Conservation (phyloP, 2,329 filamentous ascomycete species). For the Massarina eburnea region DNA sequence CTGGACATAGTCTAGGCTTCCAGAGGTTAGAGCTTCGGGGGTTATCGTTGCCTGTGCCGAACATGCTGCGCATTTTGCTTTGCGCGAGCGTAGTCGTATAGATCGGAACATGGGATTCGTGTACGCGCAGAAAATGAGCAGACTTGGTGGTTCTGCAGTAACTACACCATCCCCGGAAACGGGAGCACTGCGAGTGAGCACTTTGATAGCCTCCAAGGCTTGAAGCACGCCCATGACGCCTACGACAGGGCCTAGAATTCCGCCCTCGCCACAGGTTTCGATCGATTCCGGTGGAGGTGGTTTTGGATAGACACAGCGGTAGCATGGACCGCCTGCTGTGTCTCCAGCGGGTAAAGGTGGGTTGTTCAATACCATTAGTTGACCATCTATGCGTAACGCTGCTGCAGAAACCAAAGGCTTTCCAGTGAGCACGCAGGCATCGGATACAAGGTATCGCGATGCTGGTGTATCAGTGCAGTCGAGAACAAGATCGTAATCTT, state of each 20-base stretch:
- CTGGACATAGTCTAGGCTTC: conserved; percentile 77
- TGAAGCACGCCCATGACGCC: conserved; percentile 92
- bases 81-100: conserved; percentile 70
- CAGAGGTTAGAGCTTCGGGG: conserved; percentile 60
- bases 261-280: conserved; percentile 86
- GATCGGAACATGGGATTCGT: conserved; percentile 65
- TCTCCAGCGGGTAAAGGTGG: conserved; percentile 66
- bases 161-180: conserved; percentile 6
- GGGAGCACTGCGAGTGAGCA: conserved; percentile 58
- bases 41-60: conserved; percentile 65
- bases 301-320: conserved; percentile 87
- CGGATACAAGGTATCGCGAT: conserved; percentile 88
- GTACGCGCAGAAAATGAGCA: conserved; percentile 60
- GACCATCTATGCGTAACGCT: conserved; percentile 83
- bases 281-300: conserved; percentile 84
- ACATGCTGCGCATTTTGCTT: conserved; percentile 76
- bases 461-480: conserved; percentile 96
- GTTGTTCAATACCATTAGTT: conserved; percentile 84
- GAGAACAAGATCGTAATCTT: conserved; percentile 77
- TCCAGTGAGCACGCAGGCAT: conserved; percentile 76
- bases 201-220: conserved; percentile 83
- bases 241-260: conserved; percentile 88
- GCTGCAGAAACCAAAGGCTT: conserved; percentile 88
- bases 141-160: conserved; percentile 36
- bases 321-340: conserved; percentile 74